Evolutionary conservation across 495 filamentous ascomycete species (phyloP).

Genomic region (Penicillium odoratum): DNA sequence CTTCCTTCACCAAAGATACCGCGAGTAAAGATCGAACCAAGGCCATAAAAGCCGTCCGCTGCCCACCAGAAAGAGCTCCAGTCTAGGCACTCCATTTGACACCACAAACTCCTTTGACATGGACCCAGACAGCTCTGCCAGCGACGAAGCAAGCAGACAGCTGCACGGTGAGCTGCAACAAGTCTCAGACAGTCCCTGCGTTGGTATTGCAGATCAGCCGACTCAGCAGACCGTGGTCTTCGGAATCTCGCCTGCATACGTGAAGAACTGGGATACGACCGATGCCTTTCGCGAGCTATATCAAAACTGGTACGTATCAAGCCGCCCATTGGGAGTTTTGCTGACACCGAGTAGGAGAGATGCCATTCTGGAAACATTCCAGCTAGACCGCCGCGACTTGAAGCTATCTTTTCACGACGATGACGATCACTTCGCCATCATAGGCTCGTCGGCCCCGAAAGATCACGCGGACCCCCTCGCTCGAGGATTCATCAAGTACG

Average conservation of each 20-base stretch:
- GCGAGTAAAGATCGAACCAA: not conserved
- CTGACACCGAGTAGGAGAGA: not conserved
- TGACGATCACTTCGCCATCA: not conserved
- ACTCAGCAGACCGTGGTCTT: not conserved
- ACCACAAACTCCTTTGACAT: too few species aligned
- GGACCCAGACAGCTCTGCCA: too few species aligned
- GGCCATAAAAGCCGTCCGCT: not conserved
- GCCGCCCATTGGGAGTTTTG: not conserved
- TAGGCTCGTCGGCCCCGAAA: not conserved
- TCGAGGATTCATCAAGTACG: slow-evolving; percentile 15
- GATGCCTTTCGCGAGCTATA: not conserved
- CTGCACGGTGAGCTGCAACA: too few species aligned
- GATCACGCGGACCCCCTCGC: not conserved
- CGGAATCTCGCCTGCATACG: not conserved
- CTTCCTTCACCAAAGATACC: not conserved
- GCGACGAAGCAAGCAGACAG: too few species aligned
- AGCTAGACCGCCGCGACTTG: not conserved
- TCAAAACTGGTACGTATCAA: not conserved
- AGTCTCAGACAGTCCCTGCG: too few species aligned
- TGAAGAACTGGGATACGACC: not conserved
- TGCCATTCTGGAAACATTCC: not conserved
- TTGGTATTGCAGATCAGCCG: too few species aligned
- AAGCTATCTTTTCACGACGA: not conserved
- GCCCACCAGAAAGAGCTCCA: not conserved
- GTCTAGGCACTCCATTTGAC: too few species aligned